Percentiles rank a stretch among this genome's conserved stretches.
Conservation (phyloP, 176 grass and related monocot species). For the Tuctoria greenei region DNA sequence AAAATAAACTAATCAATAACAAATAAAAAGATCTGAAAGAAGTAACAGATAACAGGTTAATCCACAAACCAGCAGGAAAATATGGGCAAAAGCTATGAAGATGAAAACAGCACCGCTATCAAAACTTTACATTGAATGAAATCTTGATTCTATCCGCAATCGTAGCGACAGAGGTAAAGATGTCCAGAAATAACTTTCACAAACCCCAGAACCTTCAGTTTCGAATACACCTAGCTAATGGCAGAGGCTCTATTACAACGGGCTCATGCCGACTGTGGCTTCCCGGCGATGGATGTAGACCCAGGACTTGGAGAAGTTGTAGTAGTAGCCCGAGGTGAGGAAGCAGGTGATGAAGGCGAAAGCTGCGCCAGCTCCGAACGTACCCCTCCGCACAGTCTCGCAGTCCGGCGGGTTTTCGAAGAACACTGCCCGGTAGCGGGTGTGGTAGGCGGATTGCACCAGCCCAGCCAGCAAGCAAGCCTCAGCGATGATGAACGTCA, state of each 20-base stretch:
- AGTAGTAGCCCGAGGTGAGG: slow-evolving; percentile 72
- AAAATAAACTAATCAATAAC: no score
- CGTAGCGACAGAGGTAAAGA: not conserved
- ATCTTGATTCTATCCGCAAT: slow-evolving; percentile 5
- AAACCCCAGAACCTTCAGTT: no score
- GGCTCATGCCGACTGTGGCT: slow-evolving; percentile 61
- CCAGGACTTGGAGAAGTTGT: slow-evolving; percentile 55
- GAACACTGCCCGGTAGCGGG: slow-evolving; percentile 52
- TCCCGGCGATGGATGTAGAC: slow-evolving; percentile 35
- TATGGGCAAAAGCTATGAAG: slow-evolving; percentile 22
- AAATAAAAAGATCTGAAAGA: no score
- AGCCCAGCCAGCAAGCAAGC: slow-evolving; percentile 72
- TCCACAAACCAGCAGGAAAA: not conserved
- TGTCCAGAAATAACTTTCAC: no score
- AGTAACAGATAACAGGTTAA: not conserved
- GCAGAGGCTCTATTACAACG: slow-evolving; percentile 4
- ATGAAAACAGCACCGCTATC: not conserved
- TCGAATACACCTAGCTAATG: no score
- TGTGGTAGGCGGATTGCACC: slow-evolving; percentile 79
- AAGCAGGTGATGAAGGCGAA: slow-evolving; percentile 68
- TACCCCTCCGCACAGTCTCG: slow-evolving; percentile 54
- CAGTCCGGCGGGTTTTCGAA: slow-evolving; percentile 64
- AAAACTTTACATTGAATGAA: slow-evolving; percentile 31
- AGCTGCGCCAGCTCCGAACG: slow-evolving; percentile 72
- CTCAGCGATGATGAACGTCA: slow-evolving; percentile 78